Conservation (phyloP, 1,284 basidiomycete species). For the Fomes fomentarius region DNA sequence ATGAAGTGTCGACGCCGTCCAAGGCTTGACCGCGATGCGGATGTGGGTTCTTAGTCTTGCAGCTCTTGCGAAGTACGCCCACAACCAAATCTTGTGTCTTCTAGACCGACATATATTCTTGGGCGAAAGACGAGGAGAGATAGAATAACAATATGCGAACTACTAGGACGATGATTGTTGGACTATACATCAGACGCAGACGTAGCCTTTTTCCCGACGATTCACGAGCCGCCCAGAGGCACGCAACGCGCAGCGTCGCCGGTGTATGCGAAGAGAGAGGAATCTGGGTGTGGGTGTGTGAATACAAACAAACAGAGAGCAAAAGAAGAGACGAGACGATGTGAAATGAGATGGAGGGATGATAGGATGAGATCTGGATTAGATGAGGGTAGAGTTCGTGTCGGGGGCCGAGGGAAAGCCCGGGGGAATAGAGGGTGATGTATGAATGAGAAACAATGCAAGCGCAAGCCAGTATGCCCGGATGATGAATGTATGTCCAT, state of each 20-base stretch:
- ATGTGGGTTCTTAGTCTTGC: no score
- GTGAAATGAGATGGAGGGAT: neutral
- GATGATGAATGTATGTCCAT: constrained; percentile 10
- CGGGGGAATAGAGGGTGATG: no score
- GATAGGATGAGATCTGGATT: neutral
- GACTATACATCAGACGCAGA: constrained; percentile 6
- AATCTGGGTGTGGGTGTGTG: neutral
- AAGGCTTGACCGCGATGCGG: no score
- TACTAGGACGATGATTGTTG: neutral
- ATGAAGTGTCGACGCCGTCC: no score
- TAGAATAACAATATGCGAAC: constrained; percentile 19
- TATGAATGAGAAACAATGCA: no score
- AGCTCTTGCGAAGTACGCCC: no score
- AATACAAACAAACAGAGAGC: constrained; percentile 3
- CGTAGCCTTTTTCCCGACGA: neutral
- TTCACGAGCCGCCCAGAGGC: neutral
- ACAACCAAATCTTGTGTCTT: neutral
- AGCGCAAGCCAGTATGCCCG: no score
- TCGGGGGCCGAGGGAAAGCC: no score
- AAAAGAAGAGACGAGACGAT: neutral
- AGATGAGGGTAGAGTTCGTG: neutral
- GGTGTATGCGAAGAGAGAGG: no score
- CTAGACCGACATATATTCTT: constrained; percentile 6
- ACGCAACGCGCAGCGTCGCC: constrained; percentile 2
- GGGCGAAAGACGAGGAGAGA: neutral